Evolutionary conservation across 768 basidiomycete genomes (phyloP).

Genomic region (Hericium alpestre): DNA sequence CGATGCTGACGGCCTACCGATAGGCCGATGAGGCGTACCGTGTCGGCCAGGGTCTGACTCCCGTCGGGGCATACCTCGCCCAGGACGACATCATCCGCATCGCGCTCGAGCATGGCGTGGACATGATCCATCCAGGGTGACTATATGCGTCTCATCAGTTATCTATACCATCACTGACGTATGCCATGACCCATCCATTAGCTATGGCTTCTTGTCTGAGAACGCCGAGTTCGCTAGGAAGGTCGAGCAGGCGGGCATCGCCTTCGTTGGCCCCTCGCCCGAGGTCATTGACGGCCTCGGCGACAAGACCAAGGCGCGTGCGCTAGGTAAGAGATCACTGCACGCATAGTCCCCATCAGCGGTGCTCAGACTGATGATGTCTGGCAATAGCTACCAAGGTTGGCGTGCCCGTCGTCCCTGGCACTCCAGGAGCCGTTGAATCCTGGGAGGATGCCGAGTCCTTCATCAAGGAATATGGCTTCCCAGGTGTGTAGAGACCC

Average conservation of each 20-base stretch:
- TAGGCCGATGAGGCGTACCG: conserved; percentile 98
- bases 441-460: conserved; percentile 68
- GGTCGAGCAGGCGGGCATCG: conserved; percentile 94
- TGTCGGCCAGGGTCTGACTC: conserved; percentile 92
- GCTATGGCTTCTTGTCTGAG: conserved; percentile 96
- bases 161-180: not conserved
- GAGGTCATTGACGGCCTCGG: conserved; percentile 96
- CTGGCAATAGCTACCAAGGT: conserved; percentile 61
- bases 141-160: conserved; percentile 8
- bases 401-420: conserved; percentile 93
- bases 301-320: conserved; percentile 96
- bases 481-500: conserved; percentile 51
- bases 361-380: not conserved
- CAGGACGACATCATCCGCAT: conserved; percentile 96
- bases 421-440: conserved; percentile 89
- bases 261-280: conserved; percentile 91
- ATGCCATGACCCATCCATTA: conserved; percentile 19
- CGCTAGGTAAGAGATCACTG: conserved; percentile 45
- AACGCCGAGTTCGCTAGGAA: conserved; percentile 96
- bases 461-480: conserved; percentile 94
- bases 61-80: conserved; percentile 93
- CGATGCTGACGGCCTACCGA: not conserved
- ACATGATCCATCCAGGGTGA: conserved; percentile 99
- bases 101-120: conserved; percentile 96
- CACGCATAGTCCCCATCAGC: conserved; percentile 5